Evolutionary conservation across 176 grass and related monocot species (phyloP), one percentile per base, ranked within the genome.

Genomic region (Carex littledalei): DNA sequence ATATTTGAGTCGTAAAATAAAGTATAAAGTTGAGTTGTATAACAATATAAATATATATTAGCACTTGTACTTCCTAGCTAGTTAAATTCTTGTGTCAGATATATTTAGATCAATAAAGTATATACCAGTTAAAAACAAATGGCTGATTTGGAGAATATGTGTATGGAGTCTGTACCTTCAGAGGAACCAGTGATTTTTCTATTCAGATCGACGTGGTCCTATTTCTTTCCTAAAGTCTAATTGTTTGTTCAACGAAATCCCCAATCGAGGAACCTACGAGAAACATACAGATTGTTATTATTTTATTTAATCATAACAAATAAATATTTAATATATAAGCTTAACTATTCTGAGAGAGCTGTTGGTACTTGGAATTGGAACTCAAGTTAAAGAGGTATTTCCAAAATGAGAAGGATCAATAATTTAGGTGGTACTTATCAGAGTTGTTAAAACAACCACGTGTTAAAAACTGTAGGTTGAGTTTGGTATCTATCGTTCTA

Each of bases 401-500:
- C 79, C 9, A 4, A 83, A 83, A 59, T 54, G 41, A 50, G 45
- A 50, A 29, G n/a, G 5, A 39, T 39, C 37, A 39, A 50, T 21
- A 76, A 31, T 6, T 20, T 62, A 8, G 7, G 7, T 2, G 43
- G 43, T 45, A 45, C 43, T 45, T 45, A 45, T 45, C 43, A 45
- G 7, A 43, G 39, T 43, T 43, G 39, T 43, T 43, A 43, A 43
- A 43, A 43, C 39, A 6, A 0, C 43, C 43, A 45, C 43, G 43
- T 8, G 43, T 45, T 45, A 8, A 8, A 45, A 8, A 45, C 7
- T 45, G 50, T 13, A 20, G 79, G 32, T 81, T 81, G 18, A 62
- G 80, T 45, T 82, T 64, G 58, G 31, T 82, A 54, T 54, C 72
- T 26, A 31, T 75, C 71, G 10, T 54, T 77, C 73, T 55, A 16